Percentiles rank a stretch among this genome's conserved stretches.
Conservation (phyloP, 1,139 yeast species). For the Wickerhamiella infanticola region DNA sequence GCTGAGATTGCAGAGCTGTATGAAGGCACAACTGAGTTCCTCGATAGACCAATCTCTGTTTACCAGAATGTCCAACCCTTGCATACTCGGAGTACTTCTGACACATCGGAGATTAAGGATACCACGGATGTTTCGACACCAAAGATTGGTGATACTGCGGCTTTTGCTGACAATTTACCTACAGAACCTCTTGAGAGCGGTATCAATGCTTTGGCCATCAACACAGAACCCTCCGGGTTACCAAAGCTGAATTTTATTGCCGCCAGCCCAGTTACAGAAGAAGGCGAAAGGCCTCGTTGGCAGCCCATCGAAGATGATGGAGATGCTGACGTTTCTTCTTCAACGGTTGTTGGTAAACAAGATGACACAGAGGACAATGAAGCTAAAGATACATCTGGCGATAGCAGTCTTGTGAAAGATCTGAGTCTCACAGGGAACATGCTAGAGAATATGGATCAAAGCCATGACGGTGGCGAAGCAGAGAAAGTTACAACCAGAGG, state of each 20-base stretch:
- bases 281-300: conserved; percentile 1
- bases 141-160: not conserved
- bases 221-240: not conserved
- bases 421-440: not conserved
- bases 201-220: too few relatives aligned
- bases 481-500: not conserved
- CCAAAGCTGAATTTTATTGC: conserved; percentile 1
- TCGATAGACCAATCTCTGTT: conserved; percentile 20
- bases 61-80: conserved; percentile 13
- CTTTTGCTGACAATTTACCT: not conserved
- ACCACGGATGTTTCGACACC: not conserved
- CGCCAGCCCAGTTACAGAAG: not conserved
- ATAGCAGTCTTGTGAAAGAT: not conserved
- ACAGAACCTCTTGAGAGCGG: not conserved
- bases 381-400: not conserved
- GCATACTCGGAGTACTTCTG: conserved; percentile 10
- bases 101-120: conserved; percentile 9
- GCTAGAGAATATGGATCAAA: not conserved
- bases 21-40: conserved; percentile 18
- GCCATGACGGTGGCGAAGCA: not conserved
- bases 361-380: not conserved
- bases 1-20: conserved; percentile 23
- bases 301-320: not conserved
- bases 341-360: not conserved
- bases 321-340: not conserved